Percentiles rank a stretch among this genome's conserved stretches.
Evolutionary conservation across 1,284 basidiomycete species (phyloP).

Genomic region (Microstroma glucosiphilum): DNA sequence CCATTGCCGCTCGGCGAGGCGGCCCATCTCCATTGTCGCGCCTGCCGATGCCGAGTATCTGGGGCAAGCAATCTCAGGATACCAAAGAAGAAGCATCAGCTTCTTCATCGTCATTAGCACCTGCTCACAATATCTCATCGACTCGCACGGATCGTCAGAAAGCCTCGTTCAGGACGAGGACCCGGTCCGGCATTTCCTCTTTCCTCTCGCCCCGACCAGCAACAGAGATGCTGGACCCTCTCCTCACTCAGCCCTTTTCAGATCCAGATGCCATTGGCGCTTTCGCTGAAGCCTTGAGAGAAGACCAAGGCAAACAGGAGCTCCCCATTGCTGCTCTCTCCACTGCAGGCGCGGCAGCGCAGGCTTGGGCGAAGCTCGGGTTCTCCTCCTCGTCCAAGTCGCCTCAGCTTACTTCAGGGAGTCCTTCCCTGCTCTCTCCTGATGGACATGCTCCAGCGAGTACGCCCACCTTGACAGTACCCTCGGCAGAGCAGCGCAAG

Average conservation of each 20-base stretch:
- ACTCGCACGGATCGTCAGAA: no score
- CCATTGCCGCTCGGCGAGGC: neutral
- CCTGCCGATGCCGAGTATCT: neutral
- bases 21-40: neutral
- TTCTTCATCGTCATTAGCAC: neutral
- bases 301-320: constrained; percentile 40
- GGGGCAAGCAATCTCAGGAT: neutral
- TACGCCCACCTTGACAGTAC: constrained; percentile 1
- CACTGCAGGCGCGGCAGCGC: neutral
- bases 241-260: constrained; percentile 31
- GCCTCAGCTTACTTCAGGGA: neutral
- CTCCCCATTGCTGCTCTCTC: neutral
- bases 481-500: constrained; percentile 4
- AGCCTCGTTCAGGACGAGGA: neutral
- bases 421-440: neutral
- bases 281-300: constrained; percentile 33
- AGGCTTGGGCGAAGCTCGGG: constrained; percentile 1
- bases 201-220: constrained; percentile 25
- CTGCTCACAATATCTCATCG: neutral
- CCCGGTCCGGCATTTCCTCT: constrained; percentile 15
- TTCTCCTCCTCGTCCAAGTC: neutral
- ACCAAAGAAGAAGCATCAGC: neutral
- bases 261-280: constrained; percentile 32
- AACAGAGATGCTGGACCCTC: constrained; percentile 26
- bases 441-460: neutral